Evolutionary conservation across 2,329 filamentous ascomycete species (phyloP).

Genomic region (Conoideocrella luteorostrata): DNA sequence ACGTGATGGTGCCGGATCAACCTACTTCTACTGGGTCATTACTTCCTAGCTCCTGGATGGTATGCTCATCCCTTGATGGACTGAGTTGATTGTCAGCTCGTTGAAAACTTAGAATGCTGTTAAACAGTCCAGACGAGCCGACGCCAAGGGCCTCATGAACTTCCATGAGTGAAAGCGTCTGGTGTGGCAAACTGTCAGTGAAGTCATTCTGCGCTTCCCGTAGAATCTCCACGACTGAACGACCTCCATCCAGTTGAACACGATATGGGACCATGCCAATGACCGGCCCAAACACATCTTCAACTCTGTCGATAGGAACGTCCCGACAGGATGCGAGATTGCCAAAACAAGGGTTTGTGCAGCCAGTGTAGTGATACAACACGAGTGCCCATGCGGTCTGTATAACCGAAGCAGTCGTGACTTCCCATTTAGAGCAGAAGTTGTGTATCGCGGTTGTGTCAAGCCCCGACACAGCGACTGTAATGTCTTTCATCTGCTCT

Average conservation of each 20-base stretch:
- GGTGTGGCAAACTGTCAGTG: neutral
- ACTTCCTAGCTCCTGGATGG: no score
- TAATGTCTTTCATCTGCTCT: neutral
- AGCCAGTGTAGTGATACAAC: neutral
- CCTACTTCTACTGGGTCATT: no score
- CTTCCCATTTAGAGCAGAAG: conserved; percentile 8
- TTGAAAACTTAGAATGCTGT: no score
- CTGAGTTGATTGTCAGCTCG: no score
- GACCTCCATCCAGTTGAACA: neutral
- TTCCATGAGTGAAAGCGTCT: neutral
- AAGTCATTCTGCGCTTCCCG: neutral
- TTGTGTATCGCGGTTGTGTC: conserved; percentile 1
- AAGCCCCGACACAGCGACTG: neutral
- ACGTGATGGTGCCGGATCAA: no score
- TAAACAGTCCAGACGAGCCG: no score
- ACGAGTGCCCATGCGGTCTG: conserved; percentile 3
- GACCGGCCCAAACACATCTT: neutral
- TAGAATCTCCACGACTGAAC: neutral
- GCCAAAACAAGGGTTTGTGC: neutral
- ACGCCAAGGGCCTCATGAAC: no score
- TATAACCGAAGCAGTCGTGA: conserved; percentile 7
- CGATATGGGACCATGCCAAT: neutral
- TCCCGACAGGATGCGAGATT: conserved; percentile 1
- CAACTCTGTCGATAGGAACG: neutral
- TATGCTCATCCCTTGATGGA: no score